Base-by-base conservation (phyloP, 2,329 filamentous ascomycete species). In the Westerdykella ornata region DNA sequence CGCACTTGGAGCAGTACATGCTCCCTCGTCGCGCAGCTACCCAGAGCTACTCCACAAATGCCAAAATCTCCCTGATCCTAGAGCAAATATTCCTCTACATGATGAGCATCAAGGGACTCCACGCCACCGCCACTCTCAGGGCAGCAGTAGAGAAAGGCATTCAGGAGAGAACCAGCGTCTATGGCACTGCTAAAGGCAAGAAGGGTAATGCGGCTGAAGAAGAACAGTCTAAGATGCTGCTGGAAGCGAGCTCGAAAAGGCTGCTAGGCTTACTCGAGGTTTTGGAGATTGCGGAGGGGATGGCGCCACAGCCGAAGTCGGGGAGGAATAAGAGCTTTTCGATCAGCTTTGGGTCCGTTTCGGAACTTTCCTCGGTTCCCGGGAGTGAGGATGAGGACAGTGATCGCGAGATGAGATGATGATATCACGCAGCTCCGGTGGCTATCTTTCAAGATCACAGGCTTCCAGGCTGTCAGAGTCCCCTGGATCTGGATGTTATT, bases 111-210 rank as follows among this genome's bases (percentile, higher is more conserved):
- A 16, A 32, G 15, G 30, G 20, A 6, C 30, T 65, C 2, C 29
- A 46, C 12, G 39, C 52, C 1, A 62, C 57, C 0, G 39, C 47
- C 2, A 32, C 35, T 2, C 37, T 82, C 13, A 64, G 65, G 29
- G 41, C 58, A 0, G 72, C 75, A 0, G 66, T 77, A n/a, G 66
- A 76, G 44, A 45, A 53, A 14, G 81, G 81, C 0, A 76, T 82
- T 33, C 37, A 63, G 22, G 71, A 67, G 2, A 68, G 80, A n/a
- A 60, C 66, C 6, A 62, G 63, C 1, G 68, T 69, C 0, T 68
- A 62, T 38, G 67, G 59, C 2, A 70, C 70, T 17, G 69, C 62
- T 32, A 69, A 67, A 46, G 72, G 66, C 38, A 73, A 66, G 50
- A 69, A 63, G 45, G 66, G 57, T 0, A 63, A 59, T 33, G 48